Evolutionary conservation across 805 yeast species (phyloP).

Genomic region (Yamadazyma nakazawae): DNA sequence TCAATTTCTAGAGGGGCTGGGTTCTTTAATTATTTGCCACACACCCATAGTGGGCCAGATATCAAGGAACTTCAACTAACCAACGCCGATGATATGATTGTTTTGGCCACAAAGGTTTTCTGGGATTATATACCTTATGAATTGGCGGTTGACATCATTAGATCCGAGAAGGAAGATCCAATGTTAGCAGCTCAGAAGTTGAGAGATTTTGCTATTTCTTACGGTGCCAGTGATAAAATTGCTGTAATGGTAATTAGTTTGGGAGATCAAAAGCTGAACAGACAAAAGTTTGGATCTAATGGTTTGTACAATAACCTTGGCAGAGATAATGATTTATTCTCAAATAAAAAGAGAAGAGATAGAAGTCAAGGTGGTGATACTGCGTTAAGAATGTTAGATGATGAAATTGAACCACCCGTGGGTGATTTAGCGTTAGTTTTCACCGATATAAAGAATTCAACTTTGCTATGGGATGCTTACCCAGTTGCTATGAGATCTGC

Average conservation of each 20-base stretch:
- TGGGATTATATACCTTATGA: constrained; percentile 86
- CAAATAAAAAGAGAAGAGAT: constrained; percentile 34
- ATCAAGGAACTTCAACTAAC: constrained; percentile 58
- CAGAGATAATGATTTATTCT: constrained; percentile 31
- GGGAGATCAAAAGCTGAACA: constrained; percentile 45
- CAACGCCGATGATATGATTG: constrained; percentile 75
- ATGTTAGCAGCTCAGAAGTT: constrained; percentile 89
- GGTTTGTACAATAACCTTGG: constrained; percentile 38
- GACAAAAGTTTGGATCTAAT: constrained; percentile 26
- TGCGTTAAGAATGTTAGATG: constrained; percentile 74
- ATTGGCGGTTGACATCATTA: constrained; percentile 84
- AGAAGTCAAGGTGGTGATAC: constrained; percentile 53
- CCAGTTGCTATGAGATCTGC: constrained; percentile 97
- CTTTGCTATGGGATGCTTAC: constrained; percentile 87
- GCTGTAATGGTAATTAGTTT: constrained; percentile 78
- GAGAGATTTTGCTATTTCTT: constrained; percentile 91
- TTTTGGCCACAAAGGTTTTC: constrained; percentile 76
- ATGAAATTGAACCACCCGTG: constrained; percentile 90
- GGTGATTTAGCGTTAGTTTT: constrained; percentile 95
- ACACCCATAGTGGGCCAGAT: constrained; percentile 84
- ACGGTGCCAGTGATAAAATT: constrained; percentile 78
- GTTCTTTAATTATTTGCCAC: constrained; percentile 79
- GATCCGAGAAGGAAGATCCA: constrained; percentile 79
- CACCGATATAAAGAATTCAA: constrained; percentile 95
- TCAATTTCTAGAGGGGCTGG: constrained; percentile 92